Conservation (phyloP, 495 filamentous ascomycete genomes). For the Xylaria nigripes region DNA sequence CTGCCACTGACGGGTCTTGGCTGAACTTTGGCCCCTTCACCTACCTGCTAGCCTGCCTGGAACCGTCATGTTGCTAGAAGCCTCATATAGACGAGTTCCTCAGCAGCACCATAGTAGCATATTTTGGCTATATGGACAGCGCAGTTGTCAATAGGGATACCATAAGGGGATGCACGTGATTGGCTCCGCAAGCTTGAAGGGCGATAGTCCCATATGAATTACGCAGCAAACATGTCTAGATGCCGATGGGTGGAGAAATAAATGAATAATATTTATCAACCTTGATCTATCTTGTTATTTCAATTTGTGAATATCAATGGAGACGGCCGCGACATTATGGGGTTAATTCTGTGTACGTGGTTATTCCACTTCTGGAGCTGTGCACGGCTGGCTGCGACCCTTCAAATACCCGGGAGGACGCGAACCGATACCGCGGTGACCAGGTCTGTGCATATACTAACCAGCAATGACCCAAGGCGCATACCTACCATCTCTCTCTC, state of each 20-base stretch:
- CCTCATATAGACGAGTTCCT: background rate
- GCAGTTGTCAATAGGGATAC: background rate
- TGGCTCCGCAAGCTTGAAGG: background rate
- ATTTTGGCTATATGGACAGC: background rate
- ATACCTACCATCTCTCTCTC: no score
- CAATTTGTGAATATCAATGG: slow-evolving; percentile 1
- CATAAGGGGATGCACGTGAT: background rate
- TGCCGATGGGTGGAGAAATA: slow-evolving; percentile 7
- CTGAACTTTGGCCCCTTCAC: background rate
- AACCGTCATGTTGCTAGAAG: background rate
- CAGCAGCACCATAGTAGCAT: background rate
- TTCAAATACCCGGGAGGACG: no score
- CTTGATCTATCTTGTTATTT: background rate
- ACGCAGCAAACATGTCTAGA: background rate
- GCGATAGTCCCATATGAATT: background rate
- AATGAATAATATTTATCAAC: slow-evolving; percentile 9
- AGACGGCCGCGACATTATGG: background rate
- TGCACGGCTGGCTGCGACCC: no score
- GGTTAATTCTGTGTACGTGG: no score
- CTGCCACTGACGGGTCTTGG: slow-evolving; percentile 6
- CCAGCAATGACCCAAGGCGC: no score
- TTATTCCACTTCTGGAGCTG: no score
- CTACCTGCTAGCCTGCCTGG: background rate
- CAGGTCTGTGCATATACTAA: no score
- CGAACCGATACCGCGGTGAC: no score